A percentile compares a stretch with the other conserved stretches of the same genome.
phyloP scores from a whole-genome alignment of 2,329 filamentous ascomycete species.

The Penicillium sp. region DNA sequence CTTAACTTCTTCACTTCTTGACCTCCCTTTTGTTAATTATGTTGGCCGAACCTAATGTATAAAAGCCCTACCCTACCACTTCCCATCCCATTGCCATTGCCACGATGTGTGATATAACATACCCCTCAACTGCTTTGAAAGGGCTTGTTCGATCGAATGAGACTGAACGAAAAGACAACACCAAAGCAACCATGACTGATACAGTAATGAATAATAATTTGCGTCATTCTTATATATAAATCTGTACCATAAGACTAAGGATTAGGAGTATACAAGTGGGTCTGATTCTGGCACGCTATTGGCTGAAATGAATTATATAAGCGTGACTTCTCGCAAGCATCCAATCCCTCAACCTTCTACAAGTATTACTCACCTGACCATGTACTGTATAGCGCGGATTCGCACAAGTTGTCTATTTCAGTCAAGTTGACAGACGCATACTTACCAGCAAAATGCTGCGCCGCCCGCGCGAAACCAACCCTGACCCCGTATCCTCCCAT shows the following conservation, averaged over 20 bases:
- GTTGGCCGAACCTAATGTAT: neutral
- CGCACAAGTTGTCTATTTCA: no score
- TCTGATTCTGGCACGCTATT: no score
- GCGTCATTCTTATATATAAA: neutral
- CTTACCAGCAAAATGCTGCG: slow-evolving; percentile 13
- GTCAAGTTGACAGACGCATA: no score
- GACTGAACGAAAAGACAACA: no score
- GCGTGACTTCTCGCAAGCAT: no score
- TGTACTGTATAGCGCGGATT: no score
- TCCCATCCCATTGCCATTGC: neutral
- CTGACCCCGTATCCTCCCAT: slow-evolving; percentile 17
- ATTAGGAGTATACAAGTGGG: no score
- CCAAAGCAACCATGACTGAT: neutral
- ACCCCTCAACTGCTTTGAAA: neutral
- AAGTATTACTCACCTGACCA: no score
- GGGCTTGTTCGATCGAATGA: neutral
- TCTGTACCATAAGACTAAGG: no score
- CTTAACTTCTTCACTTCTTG: neutral
- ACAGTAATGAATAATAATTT: neutral
- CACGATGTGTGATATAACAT: neutral
- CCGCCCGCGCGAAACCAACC: slow-evolving; percentile 19
- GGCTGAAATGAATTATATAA: no score
- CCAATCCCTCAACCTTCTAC: no score
- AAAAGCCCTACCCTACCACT: neutral
- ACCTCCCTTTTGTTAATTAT: neutral